Evolutionary conservation across 2,329 filamentous ascomycete genomes (phyloP).

Genomic region (Hymenoscyphus albidus): DNA sequence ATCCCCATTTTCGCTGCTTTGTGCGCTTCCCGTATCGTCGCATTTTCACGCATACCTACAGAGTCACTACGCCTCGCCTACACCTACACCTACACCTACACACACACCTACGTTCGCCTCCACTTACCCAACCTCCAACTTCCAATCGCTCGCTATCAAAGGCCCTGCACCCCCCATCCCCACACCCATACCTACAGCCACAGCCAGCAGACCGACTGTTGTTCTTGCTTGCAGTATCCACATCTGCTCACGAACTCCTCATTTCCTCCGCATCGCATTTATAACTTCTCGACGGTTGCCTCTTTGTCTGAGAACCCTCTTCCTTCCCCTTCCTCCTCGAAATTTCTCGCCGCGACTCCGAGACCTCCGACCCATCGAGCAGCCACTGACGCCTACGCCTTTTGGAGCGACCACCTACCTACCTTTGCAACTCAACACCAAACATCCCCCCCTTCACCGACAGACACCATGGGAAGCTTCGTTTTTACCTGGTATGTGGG

Average conservation of each 20-base stretch:
- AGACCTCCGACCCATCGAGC: background rate
- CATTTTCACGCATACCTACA: background rate
- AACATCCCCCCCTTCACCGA: background rate
- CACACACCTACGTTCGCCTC: background rate
- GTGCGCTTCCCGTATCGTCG: background rate
- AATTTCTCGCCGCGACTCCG: background rate
- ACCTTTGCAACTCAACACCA: background rate
- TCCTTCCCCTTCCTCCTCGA: background rate
- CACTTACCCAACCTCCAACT: background rate
- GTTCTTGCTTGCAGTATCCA: background rate
- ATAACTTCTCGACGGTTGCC: background rate
- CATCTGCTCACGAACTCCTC: background rate
- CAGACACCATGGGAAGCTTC: slow-evolving; percentile 36
- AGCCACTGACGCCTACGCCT: background rate
- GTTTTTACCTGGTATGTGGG: slow-evolving; percentile 37
- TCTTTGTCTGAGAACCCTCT: background rate
- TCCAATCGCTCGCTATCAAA: background rate
- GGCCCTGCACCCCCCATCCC: background rate
- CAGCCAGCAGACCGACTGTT: background rate
- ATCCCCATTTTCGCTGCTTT: background rate
- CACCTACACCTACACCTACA: too few species aligned
- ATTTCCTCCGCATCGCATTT: background rate
- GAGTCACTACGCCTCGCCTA: too few species aligned
- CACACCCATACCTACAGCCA: background rate
- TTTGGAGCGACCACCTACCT: background rate